Percentiles rank a stretch among this genome's conserved stretches.
Evolutionary conservation across 257 asterid species (phyloP).

Genomic region (Petunia axillaris): DNA sequence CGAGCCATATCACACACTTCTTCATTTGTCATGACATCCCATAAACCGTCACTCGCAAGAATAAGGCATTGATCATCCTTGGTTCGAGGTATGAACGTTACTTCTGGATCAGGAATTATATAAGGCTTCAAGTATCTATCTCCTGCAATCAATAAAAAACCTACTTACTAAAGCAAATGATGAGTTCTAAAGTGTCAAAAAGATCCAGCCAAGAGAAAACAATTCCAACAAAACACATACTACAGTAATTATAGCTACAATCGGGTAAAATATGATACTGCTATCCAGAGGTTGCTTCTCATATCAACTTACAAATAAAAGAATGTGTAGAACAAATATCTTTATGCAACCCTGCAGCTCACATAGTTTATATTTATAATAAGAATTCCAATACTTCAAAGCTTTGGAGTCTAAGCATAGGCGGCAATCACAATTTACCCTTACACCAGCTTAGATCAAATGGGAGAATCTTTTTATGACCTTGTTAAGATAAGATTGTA

Average conservation of each 20-base stretch:
- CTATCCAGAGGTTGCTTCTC: not conserved
- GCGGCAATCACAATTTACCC: not conserved
- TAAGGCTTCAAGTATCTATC: conserved; percentile 91
- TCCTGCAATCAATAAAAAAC: conserved; percentile 43
- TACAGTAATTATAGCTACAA: not conserved
- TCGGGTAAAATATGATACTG: not conserved
- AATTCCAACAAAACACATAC: not conserved
- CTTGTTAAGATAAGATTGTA: too few species aligned
- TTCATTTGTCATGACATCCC: conserved; percentile 93
- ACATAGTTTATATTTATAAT: too few species aligned
- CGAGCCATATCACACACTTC: conserved; percentile 90
- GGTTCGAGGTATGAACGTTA: conserved; percentile 63
- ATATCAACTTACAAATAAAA: not conserved
- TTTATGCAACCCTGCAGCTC: not conserved
- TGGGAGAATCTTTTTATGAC: not conserved
- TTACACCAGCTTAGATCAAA: not conserved
- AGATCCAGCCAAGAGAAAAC: not conserved
- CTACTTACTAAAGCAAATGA: not conserved
- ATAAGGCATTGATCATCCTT: conserved; percentile 82
- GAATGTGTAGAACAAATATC: not conserved
- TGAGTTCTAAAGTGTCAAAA: not conserved
- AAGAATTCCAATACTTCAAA: too few species aligned
- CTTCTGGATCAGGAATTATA: conserved; percentile 92
- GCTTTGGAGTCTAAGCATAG: not conserved
- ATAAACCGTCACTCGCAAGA: conserved; percentile 90